Percentiles rank a stretch among this genome's conserved stretches.
These are phyloP conservation scores for Scutellaria barbata DNA, from an alignment of 257 asterid species.

Conservation along the genomic window DNA sequence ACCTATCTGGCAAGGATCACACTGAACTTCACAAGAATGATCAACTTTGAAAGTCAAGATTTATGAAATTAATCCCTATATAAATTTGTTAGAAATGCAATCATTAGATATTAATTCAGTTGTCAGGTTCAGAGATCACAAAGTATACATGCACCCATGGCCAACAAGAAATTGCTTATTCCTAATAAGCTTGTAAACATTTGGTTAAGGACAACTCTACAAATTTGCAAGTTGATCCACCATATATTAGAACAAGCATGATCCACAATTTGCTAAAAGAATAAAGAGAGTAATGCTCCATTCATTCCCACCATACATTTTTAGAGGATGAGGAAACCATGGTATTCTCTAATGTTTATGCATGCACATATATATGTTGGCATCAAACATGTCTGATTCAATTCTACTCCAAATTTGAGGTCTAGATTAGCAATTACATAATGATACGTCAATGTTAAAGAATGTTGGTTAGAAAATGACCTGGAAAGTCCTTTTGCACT, in stretches of 20 bases:
- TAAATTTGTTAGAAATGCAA: constrained; percentile 15
- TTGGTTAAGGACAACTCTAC: neutral
- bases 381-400: neutral
- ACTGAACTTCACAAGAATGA: constrained; percentile 23
- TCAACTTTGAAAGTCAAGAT: neutral
- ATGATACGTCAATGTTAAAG: neutral
- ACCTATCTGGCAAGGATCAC: constrained; percentile 3
- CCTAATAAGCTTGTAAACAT: constrained; percentile 15
- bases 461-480: constrained; percentile 44
- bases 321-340: constrained; percentile 20
- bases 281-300: constrained; percentile 5
- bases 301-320: neutral
- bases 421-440: neutral
- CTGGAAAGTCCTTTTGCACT: constrained; percentile 91
- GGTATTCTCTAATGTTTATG: neutral
- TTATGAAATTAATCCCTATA: neutral
- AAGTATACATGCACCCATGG: constrained; percentile 17
- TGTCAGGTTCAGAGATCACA: constrained; percentile 27
- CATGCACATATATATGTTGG: constrained; percentile 15
- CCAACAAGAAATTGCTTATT: constrained; percentile 1
- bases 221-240: constrained; percentile 25
- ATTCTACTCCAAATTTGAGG: constrained; percentile 5
- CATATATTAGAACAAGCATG: constrained; percentile 10
- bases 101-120: constrained; percentile 11
- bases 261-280: constrained; percentile 11